These are phyloP conservation scores for Physaria fendleri DNA, from an alignment of 345 rosid species.

Conservation along the genomic window DNA sequence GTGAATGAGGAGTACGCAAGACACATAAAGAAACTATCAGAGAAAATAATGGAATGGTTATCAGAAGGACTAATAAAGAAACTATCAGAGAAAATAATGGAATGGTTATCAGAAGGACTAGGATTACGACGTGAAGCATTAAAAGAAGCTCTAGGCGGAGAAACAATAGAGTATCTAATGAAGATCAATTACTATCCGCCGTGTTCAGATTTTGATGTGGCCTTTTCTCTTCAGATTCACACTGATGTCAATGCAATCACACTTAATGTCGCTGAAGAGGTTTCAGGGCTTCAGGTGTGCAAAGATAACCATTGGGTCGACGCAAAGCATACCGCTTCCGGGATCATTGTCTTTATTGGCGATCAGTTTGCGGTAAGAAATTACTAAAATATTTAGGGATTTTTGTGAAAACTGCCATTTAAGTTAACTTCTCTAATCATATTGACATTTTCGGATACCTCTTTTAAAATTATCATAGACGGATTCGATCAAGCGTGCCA, in stretches of 20 bases:
- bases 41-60: conserved; percentile 37
- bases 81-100: conserved; percentile 46
- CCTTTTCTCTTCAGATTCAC: conserved; percentile 44
- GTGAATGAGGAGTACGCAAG: conserved; percentile 63
- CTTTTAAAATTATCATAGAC: no score
- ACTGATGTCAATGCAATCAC: conserved; percentile 56
- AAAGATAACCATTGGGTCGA: conserved; percentile 52
- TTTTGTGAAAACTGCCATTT: no score
- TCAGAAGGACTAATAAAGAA: conserved; percentile 62
- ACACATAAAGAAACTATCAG: conserved; percentile 36
- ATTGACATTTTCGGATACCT: no score
- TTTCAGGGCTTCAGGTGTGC: conserved; percentile 58
- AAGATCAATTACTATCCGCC: conserved; percentile 73
- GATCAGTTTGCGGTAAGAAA: conserved; percentile 52
- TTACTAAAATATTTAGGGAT: no score
- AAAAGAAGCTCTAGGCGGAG: conserved; percentile 51
- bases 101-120: conserved; percentile 46
- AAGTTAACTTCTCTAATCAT: no score
- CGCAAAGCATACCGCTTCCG: conserved; percentile 39
- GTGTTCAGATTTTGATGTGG: conserved; percentile 49
- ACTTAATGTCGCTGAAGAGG: conserved; percentile 55
- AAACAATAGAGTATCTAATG: conserved; percentile 42
- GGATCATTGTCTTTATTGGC: conserved; percentile 54
- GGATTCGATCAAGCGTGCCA: no score
- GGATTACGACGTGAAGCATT: conserved; percentile 41